phyloP scores from a whole-genome alignment of 176 grass and related monocot species.

The Aechmea fasciata region DNA sequence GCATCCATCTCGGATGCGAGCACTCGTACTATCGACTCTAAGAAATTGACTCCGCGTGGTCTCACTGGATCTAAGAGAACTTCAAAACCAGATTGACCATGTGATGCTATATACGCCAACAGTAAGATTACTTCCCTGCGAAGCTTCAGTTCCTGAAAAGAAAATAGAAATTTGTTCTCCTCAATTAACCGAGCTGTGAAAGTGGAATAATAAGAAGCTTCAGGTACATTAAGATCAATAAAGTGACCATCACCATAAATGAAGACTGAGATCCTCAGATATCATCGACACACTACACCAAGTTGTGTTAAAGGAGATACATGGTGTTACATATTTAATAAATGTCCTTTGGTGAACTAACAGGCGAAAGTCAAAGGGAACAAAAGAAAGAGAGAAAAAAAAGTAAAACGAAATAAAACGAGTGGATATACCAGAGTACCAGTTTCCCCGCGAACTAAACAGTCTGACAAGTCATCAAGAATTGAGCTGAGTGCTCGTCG shows the following conservation, averaged over 20 bases:
- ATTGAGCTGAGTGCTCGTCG: slow-evolving; percentile 42
- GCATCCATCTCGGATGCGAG: slow-evolving; percentile 62
- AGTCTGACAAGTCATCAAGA: slow-evolving; percentile 62
- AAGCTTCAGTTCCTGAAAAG: slow-evolving; percentile 72
- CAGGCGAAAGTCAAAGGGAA: neutral
- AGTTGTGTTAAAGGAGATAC: no score
- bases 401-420: neutral
- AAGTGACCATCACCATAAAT: neutral
- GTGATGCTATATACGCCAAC: slow-evolving; percentile 82
- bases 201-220: neutral
- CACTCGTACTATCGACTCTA: slow-evolving; percentile 61
- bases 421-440: slow-evolving; percentile 47
- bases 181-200: neutral
- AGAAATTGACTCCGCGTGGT: slow-evolving; percentile 40
- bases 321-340: no score
- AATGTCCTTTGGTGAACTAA: no score
- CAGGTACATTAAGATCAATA: neutral
- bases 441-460: slow-evolving; percentile 37
- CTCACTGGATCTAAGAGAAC: slow-evolving; percentile 47
- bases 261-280: neutral
- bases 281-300: neutral
- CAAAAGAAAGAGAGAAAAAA: neutral
- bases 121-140: slow-evolving; percentile 55
- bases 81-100: slow-evolving; percentile 57
- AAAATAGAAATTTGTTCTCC: slow-evolving; percentile 14